Evolutionary conservation across 306 rosid genomes (phyloP).

Genomic region (Calophaca sinica): DNA sequence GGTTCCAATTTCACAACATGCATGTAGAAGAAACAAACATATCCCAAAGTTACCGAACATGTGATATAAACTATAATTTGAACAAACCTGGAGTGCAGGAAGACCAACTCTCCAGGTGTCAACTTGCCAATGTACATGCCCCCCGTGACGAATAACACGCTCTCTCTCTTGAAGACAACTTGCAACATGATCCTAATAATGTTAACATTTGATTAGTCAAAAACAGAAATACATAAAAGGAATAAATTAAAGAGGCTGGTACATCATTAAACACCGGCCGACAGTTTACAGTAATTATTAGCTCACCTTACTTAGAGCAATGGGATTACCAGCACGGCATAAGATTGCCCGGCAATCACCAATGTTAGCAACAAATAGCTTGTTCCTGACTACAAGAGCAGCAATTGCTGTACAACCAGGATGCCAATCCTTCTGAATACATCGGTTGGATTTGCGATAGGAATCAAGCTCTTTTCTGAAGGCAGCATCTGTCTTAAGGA

Average conservation of each 20-base stretch:
- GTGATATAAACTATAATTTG: constrained; percentile 23
- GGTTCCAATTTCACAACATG: constrained; percentile 9
- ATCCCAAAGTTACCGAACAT: neutral
- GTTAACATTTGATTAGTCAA: constrained; percentile 33
- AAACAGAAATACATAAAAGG: neutral
- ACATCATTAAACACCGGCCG: neutral
- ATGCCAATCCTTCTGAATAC: constrained; percentile 80
- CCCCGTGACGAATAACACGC: constrained; percentile 76
- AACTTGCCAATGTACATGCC: constrained; percentile 85
- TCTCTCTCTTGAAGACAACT: constrained; percentile 90
- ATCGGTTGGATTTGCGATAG: constrained; percentile 72
- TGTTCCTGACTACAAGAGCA: constrained; percentile 72
- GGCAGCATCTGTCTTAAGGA: constrained; percentile 76
- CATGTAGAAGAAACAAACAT: constrained; percentile 33
- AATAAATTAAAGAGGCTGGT: constrained; percentile 10
- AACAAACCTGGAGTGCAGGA: constrained; percentile 92
- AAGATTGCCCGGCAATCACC: constrained; percentile 93
- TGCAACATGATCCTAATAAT: constrained; percentile 86
- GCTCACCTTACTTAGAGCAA: constrained; percentile 81
- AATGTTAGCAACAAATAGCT: constrained; percentile 82
- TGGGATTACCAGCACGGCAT: constrained; percentile 80
- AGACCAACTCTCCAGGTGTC: constrained; percentile 96
- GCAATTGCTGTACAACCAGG: constrained; percentile 94
- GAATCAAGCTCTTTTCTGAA: constrained; percentile 78
- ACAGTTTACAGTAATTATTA: constrained; percentile 12